A percentile compares a stretch with the other conserved stretches of the same genome.
phyloP scores from a whole-genome alignment of 176 grass and related monocot species.

The Pharus latifolius region DNA sequence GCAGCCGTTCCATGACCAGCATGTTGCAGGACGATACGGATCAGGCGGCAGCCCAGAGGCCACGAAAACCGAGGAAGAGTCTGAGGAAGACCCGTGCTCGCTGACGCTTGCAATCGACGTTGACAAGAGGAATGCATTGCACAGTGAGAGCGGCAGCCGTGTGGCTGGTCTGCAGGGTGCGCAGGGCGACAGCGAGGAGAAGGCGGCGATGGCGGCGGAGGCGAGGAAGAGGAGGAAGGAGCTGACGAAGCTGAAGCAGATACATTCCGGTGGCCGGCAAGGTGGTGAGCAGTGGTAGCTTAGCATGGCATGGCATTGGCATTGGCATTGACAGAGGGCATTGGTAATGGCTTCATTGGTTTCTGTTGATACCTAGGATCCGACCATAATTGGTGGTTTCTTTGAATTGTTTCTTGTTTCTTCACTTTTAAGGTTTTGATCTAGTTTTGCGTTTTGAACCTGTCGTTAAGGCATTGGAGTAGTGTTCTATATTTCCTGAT shows the following conservation, averaged over 20 bases:
- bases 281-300: constrained; percentile 18
- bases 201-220: constrained; percentile 39
- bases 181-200: background rate
- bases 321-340: background rate
- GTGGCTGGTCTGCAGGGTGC: background rate
- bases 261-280: constrained; percentile 17
- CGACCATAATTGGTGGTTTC: background rate
- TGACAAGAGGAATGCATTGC: constrained; percentile 3
- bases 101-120: constrained; percentile 62
- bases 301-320: background rate
- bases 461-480: background rate
- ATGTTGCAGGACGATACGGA: background rate
- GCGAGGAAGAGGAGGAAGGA: constrained; percentile 64
- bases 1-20: constrained; percentile 8
- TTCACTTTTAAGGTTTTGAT: no score
- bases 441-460: background rate
- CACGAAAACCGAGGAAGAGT: constrained; percentile 9
- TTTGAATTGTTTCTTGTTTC: background rate
- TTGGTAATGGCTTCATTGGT: background rate
- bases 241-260: constrained; percentile 56
- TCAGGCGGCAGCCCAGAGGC: background rate
- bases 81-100: constrained; percentile 51
- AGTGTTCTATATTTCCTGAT: background rate
- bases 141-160: background rate
- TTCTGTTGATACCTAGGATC: background rate